Evolutionary conservation across 768 basidiomycete genomes (phyloP).

Genomic region (Hericium erinaceus): DNA sequence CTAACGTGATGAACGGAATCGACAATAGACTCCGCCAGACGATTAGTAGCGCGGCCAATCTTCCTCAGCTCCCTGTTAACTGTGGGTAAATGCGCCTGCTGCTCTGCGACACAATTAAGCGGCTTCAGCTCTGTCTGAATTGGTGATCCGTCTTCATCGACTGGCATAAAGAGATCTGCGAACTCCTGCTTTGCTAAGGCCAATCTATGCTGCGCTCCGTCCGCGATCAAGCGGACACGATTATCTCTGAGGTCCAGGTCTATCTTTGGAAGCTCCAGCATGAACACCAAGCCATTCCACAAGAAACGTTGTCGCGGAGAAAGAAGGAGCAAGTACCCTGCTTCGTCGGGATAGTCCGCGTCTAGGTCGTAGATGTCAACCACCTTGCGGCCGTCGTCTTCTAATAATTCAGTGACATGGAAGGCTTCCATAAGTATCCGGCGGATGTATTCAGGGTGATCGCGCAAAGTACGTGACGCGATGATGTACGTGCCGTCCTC

Average conservation of each 20-base stretch:
- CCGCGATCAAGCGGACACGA: slow-evolving; percentile 86
- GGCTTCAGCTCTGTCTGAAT: slow-evolving; percentile 32
- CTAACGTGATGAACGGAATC: slow-evolving; percentile 86
- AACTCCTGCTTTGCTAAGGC: slow-evolving; percentile 72
- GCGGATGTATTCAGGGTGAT: slow-evolving; percentile 66
- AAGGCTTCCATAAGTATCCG: slow-evolving; percentile 82
- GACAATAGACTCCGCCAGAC: slow-evolving; percentile 87
- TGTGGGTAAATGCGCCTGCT: slow-evolving; percentile 82
- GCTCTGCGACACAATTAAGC: slow-evolving; percentile 48
- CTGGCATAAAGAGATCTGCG: slow-evolving; percentile 47
- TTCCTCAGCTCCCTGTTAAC: slow-evolving; percentile 88
- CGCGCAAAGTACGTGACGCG: slow-evolving; percentile 67
- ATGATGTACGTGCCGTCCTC: slow-evolving; percentile 90
- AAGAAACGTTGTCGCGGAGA: slow-evolving; percentile 81
- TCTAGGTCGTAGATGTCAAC: slow-evolving; percentile 33
- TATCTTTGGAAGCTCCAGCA: slow-evolving; percentile 63
- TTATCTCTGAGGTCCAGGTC: slow-evolving; percentile 81
- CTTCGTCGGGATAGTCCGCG: slow-evolving; percentile 46
- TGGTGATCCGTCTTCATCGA: slow-evolving; percentile 54
- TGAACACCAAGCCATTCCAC: slow-evolving; percentile 85
- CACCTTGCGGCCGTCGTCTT: slow-evolving; percentile 42
- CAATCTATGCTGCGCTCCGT: slow-evolving; percentile 75
- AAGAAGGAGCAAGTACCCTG: slow-evolving; percentile 74
- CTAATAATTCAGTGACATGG: slow-evolving; percentile 54
- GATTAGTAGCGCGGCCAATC: slow-evolving; percentile 82